Evolutionary conservation across 305 asterid genomes (phyloP).

Genomic region (Rubia occidens): DNA sequence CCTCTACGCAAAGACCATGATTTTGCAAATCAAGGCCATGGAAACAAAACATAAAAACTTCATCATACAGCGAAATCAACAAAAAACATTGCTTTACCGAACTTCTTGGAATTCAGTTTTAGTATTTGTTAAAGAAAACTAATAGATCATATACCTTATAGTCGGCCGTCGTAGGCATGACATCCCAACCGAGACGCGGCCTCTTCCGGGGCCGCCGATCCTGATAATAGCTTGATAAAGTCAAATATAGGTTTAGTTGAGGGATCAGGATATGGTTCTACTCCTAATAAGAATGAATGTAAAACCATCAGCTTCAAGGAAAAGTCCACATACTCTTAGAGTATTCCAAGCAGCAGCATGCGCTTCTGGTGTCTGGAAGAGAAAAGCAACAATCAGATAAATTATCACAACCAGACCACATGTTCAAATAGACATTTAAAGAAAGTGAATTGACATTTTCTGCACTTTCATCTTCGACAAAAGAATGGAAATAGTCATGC

Average conservation of each 20-base stretch:
- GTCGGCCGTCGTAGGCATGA: conserved; percentile 38
- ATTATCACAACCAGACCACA: background rate
- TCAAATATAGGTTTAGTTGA: background rate
- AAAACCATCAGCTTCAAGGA: background rate
- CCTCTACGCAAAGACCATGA: background rate
- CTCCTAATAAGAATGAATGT: background rate
- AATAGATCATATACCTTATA: conserved; percentile 41
- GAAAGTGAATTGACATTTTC: conserved; percentile 35
- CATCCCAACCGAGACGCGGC: conserved; percentile 86
- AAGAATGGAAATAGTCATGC: too few species aligned
- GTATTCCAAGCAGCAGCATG: conserved; percentile 80
- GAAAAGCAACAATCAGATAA: conserved; percentile 14
- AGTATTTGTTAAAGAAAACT: conserved; percentile 21
- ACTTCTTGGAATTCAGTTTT: conserved; percentile 29
- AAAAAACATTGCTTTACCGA: conserved; percentile 17
- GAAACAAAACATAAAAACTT: background rate
- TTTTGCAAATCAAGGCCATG: background rate
- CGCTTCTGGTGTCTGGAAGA: conserved; percentile 68
- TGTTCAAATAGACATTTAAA: conserved; percentile 4
- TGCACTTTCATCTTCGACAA: conserved; percentile 77
- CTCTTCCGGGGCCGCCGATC: conserved; percentile 79
- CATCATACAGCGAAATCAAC: background rate
- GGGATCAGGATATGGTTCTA: background rate
- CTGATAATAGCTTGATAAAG: background rate
- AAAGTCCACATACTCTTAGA: conserved; percentile 41